Base-by-base conservation (phyloP, 352 stramenopile species). In the Phytopythium litorale region DNA sequence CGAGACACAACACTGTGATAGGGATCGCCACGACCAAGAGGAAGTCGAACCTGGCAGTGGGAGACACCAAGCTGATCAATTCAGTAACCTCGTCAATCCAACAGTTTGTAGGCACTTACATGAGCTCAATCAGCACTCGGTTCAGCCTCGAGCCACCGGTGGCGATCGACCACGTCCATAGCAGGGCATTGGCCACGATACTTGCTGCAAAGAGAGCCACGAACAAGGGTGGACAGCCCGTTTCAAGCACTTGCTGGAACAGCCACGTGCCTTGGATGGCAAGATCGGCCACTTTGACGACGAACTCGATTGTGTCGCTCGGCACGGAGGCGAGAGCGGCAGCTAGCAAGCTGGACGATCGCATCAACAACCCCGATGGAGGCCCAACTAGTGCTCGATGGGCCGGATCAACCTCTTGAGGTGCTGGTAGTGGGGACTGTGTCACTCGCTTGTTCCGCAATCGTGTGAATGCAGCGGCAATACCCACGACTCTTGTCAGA, bases 11-110 rank as follows among this genome's bases (percentile, higher is more conserved):
- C 25, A 72, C 50, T 18, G 72, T 12, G 9, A 79, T 60, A 5
- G 72, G 75, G 33, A 75, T 77, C 0, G 33, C 59, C 35, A 80
- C 37, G 1, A 65, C 56, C 19, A 80, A 62, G 23, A 77, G 54
- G 9, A 80, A 62, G 50, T 77, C 72, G 40, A 71, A 79, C 0
- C 71, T 82, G 33, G 32, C 45, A 18, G 53, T 9, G 23, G 19
- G 2, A 33, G 30, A 51, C 40, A 46, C 12, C 19, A 49, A 32
- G 49, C 16, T 28, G 9, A 21, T 59, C 25, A 59, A 35, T 3
- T 7, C 35, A 19, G 4, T 15, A 13, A 6, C 6, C 12, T 37
- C n/a, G 3, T 32, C 21, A 4, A 48, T 11, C 38, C 0, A 63
- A 57, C 7, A 13, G 48, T 25, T 37, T 33, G 25, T 16, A 35